phyloP scores from a whole-genome alignment of 257 asterid genomes.

The Scutellaria galericulata region DNA sequence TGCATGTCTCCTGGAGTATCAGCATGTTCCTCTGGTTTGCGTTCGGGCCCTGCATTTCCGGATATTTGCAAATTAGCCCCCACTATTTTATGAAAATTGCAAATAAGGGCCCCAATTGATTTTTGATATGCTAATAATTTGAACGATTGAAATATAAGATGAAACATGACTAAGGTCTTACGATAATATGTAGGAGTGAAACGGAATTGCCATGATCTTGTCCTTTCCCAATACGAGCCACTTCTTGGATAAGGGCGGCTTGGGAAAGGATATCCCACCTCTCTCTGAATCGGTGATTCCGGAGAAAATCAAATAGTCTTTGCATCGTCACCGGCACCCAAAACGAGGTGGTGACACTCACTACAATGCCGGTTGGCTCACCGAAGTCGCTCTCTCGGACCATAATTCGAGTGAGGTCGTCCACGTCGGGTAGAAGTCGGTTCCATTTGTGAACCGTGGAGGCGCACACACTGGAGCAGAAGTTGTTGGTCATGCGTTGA shows the following conservation, averaged over 20 bases:
- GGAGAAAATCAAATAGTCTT: slow-evolving; percentile 76
- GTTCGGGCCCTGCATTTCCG: slow-evolving; percentile 57
- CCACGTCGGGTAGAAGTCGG: slow-evolving; percentile 69
- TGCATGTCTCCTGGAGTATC: slow-evolving; percentile 86
- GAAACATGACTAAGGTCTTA: slow-evolving; percentile 30
- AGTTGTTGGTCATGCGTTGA: slow-evolving; percentile 92
- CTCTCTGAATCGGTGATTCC: slow-evolving; percentile 78
- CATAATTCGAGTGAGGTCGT: slow-evolving; percentile 88
- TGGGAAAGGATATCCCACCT: slow-evolving; percentile 95
- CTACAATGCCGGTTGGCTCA: slow-evolving; percentile 85
- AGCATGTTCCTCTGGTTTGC: slow-evolving; percentile 84
- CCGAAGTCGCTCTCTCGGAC: slow-evolving; percentile 90
- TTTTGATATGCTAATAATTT: slow-evolving; percentile 31
- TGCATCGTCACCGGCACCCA: slow-evolving; percentile 87
- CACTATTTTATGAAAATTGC: slow-evolving; percentile 18
- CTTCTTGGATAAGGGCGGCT: slow-evolving; percentile 96
- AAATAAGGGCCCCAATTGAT: slow-evolving; percentile 50
- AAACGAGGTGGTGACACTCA: slow-evolving; percentile 88
- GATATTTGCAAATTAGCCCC: slow-evolving; percentile 32
- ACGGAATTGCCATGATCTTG: slow-evolving; percentile 89
- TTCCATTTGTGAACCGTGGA: slow-evolving; percentile 94
- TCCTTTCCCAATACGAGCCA: slow-evolving; percentile 92
- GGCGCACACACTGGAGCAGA: slow-evolving; percentile 88
- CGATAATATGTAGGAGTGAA: slow-evolving; percentile 86
- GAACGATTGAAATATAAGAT: not conserved